Percentiles rank a stretch among this genome's conserved stretches.
Evolutionary conservation across 2,329 filamentous ascomycete species (phyloP).

Genomic region (Neocucurbitaria cava): DNA sequence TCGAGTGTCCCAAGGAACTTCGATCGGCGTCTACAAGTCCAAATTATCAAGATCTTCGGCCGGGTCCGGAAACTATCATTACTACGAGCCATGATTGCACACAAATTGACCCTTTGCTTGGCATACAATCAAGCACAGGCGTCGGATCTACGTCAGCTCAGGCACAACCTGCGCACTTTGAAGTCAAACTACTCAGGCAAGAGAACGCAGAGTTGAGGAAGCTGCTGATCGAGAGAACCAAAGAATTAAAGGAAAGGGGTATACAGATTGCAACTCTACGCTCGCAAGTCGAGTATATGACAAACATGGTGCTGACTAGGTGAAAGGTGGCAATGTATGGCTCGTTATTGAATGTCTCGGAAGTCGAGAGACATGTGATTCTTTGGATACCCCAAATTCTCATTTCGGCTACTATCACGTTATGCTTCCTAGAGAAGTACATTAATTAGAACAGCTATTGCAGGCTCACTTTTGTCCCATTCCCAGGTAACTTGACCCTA

Average conservation of each 20-base stretch:
- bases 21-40: not conserved
- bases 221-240: conserved; percentile 26
- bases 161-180: not conserved
- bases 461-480: conserved; percentile 50
- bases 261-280: conserved; percentile 34
- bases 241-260: conserved; percentile 35
- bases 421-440: not conserved
- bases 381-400: not conserved
- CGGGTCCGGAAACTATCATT: not conserved
- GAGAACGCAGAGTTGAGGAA: conserved; percentile 32
- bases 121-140: conserved; percentile 22
- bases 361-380: not conserved
- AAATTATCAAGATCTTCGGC: not conserved
- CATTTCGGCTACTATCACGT: not conserved
- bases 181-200: conserved; percentile 29
- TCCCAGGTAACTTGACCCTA: conserved; percentile 50
- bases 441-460: conserved; percentile 7
- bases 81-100: not conserved
- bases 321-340: not conserved
- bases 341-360: not conserved
- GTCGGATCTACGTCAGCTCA: conserved; percentile 17
- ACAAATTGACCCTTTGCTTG: conserved; percentile 30
- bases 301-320: conserved; percentile 20
- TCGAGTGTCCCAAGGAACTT: not conserved
- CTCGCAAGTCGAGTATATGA: conserved; percentile 36